Evolutionary conservation across 2,329 filamentous ascomycete species (phyloP).

Genomic region (Fusarium heterosporum): DNA sequence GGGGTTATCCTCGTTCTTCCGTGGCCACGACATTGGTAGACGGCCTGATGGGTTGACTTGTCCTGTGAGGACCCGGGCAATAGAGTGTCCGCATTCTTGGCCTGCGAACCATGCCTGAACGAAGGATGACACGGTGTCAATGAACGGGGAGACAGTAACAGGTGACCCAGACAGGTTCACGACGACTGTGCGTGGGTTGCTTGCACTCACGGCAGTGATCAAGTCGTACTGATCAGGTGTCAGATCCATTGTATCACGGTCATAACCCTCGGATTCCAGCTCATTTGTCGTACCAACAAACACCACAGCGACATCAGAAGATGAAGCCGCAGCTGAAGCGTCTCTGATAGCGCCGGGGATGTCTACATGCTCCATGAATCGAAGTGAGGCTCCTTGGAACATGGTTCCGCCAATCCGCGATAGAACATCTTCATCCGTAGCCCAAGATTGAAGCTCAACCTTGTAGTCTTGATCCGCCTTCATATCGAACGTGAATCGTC

Average conservation of each 20-base stretch:
- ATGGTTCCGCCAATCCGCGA: slow-evolving; percentile 7
- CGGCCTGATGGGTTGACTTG: background rate
- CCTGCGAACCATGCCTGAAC: slow-evolving; percentile 8
- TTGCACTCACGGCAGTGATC: background rate
- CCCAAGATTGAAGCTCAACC: slow-evolving; percentile 5
- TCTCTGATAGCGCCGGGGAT: background rate
- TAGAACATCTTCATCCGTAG: background rate
- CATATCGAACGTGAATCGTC: background rate
- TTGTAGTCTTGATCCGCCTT: background rate
- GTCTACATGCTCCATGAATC: slow-evolving; percentile 1
- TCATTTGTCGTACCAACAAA: slow-evolving; percentile 20
- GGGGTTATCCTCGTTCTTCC: slow-evolving; percentile 6
- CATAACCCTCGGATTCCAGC: slow-evolving; percentile 15
- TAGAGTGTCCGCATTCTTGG: slow-evolving; percentile 2
- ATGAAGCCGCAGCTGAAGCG: background rate
- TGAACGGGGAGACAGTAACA: background rate
- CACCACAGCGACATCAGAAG: background rate
- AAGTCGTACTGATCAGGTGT: background rate
- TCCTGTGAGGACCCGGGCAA: background rate
- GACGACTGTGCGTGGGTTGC: background rate
- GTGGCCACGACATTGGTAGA: slow-evolving; percentile 4
- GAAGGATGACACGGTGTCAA: background rate
- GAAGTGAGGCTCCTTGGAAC: slow-evolving; percentile 13
- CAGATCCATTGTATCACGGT: slow-evolving; percentile 14
- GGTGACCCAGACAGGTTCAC: slow-evolving; percentile 1